These are phyloP conservation scores for Avena insularis DNA, from an alignment of 176 grass and related monocot species.

Conservation along the genomic window DNA sequence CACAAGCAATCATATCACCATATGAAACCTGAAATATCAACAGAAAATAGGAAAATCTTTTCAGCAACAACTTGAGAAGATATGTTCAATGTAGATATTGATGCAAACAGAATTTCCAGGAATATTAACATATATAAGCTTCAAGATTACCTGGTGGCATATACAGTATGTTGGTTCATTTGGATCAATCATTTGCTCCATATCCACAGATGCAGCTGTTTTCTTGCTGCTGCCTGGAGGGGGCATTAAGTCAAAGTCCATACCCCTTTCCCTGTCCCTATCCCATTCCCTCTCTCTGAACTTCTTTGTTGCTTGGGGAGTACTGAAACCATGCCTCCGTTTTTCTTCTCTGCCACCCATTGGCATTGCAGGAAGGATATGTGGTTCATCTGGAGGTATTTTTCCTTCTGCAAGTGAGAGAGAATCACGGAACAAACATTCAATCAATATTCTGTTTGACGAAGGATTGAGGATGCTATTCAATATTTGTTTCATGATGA, in stretches of 20 bases:
- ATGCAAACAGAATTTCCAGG: neutral
- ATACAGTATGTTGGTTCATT: constrained; percentile 98
- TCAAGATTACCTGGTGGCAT: constrained; percentile 86
- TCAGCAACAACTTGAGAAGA: constrained; percentile 36
- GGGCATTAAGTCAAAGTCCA: constrained; percentile 96
- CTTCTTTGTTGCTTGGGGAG: constrained; percentile 78
- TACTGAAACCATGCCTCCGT: constrained; percentile 67
- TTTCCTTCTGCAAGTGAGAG: constrained; percentile 83
- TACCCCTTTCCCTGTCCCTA: constrained; percentile 81
- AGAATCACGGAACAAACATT: neutral
- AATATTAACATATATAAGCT: constrained; percentile 25
- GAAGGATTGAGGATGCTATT: neutral
- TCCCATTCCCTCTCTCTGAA: constrained; percentile 91
- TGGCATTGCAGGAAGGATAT: constrained; percentile 70
- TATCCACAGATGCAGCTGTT: constrained; percentile 61
- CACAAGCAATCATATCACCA: constrained; percentile 99
- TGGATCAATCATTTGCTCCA: constrained; percentile 86
- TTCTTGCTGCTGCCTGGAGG: constrained; percentile 96
- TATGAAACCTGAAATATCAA: constrained; percentile 77
- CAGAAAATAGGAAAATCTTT: constrained; percentile 4
- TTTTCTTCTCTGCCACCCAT: constrained; percentile 76
- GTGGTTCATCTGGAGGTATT: constrained; percentile 76
- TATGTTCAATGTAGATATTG: constrained; percentile 22
- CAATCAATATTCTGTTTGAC: constrained; percentile 17
- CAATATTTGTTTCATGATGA: neutral